Evolutionary conservation across 1,284 basidiomycete genomes (phyloP), one percentile per base, ranked within the genome.

Genomic region (Salmacisia buchloeana): DNA sequence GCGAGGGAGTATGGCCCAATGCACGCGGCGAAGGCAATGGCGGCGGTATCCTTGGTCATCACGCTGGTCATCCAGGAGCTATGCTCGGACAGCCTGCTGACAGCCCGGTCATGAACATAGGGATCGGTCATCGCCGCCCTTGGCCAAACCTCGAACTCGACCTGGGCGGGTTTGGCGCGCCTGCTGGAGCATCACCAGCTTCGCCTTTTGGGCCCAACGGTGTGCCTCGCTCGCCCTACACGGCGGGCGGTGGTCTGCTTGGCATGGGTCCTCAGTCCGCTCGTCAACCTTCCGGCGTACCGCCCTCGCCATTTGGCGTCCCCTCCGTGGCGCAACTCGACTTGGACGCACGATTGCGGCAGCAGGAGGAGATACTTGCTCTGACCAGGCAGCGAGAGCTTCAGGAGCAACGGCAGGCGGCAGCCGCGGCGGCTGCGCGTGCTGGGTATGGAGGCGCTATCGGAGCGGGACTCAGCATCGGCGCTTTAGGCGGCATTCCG

Each of bases 381-480:
- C 62, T 72, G 27, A 58, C 71, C 31, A 67, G 72, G 21, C 70
- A 74, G 56, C 66, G 72, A 23, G 72, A 74, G 57, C 7, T 74
- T 58, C 67, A 72, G 34, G 70, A 74, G 38, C 72, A 73, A 56
- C 65, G 67, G 54, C 69, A 69, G 10, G 66, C 63, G 15, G 62
- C 62, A 1, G 62, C 65, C 3, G 68, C 68, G 18, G 70, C 68
- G 10, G 70, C 64, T 29, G 70, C 66, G 38, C 68, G 49, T 13
- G 49, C 49, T 18, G 49, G 49, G 3, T 54, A 31, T 54, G 49
- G 49, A 31, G 46, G 70, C 25, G 68, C 64, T 15, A 66, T 58
- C 0, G 45, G 23, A 3, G 18, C 59, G 13, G 63, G 63, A 18
- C 63, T 70, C 58, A 58, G 62, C 25, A 61, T 68, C n/a, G 68